Conservation (phyloP, 371 early-diverging fungal genomes). For the Syncephalastrum sp. region DNA sequence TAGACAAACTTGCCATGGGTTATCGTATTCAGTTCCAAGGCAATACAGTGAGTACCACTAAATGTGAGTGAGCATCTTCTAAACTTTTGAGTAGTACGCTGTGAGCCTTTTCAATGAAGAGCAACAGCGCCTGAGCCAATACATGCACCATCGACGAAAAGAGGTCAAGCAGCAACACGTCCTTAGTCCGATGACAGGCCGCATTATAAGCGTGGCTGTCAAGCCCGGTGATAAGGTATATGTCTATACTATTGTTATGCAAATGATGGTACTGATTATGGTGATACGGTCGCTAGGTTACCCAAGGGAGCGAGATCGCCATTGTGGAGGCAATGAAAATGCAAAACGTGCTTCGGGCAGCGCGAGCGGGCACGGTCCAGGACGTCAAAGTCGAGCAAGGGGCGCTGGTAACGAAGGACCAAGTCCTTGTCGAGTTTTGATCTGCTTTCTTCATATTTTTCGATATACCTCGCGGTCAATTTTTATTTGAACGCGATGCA, state of each 20-base stretch:
- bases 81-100: slow-evolving; percentile 53
- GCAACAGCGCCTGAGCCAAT: slow-evolving; percentile 65
- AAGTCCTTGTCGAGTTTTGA: slow-evolving; percentile 77
- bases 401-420: slow-evolving; percentile 80
- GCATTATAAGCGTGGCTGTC: slow-evolving; percentile 82
- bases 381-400: slow-evolving; percentile 75
- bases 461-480: no score
- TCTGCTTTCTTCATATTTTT: no score
- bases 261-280: no score
- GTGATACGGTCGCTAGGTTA: slow-evolving; percentile 38
- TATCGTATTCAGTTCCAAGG: slow-evolving; percentile 83
- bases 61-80: background rate
- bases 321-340: slow-evolving; percentile 99
- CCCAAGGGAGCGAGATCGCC: slow-evolving; percentile 84
- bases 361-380: slow-evolving; percentile 79
- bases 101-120: slow-evolving; percentile 59
- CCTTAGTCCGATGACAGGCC: slow-evolving; percentile 93
- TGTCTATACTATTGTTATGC: no score
- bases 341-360: slow-evolving; percentile 91
- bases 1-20: slow-evolving; percentile 73
- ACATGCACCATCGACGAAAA: slow-evolving; percentile 78
- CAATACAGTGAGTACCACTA: slow-evolving; percentile 58
- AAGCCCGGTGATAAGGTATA: slow-evolving; percentile 74
- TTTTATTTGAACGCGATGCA: no score
- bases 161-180: slow-evolving; percentile 72